Evolutionary conservation across 2,329 filamentous ascomycete genomes (phyloP).

Genomic region (Xylariaceae sp.): DNA sequence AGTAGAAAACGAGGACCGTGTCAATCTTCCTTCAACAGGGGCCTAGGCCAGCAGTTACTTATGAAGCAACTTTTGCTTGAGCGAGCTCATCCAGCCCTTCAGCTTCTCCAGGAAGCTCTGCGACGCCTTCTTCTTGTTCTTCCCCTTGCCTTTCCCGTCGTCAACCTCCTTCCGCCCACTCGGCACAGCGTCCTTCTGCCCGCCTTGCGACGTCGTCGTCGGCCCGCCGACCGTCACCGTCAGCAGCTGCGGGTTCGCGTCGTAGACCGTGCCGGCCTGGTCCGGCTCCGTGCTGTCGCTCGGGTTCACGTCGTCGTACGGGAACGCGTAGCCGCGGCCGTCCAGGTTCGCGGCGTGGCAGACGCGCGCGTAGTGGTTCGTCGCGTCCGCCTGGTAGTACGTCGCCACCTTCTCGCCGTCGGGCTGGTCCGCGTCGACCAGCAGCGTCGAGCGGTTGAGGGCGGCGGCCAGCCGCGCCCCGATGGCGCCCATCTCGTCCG

Average conservation of each 20-base stretch:
- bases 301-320: slow-evolving; percentile 65
- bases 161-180: slow-evolving; percentile 11
- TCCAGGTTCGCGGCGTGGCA: slow-evolving; percentile 58
- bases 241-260: slow-evolving; percentile 49
- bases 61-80: too few species aligned
- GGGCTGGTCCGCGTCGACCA: slow-evolving; percentile 48
- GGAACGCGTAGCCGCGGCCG: slow-evolving; percentile 63
- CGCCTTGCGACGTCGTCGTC: slow-evolving; percentile 1
- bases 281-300: slow-evolving; percentile 42
- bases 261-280: slow-evolving; percentile 59
- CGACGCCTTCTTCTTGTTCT: slow-evolving; percentile 4
- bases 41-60: too few species aligned
- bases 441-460: slow-evolving; percentile 68
- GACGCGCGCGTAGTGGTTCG: slow-evolving; percentile 65
- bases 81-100: background rate
- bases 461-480: slow-evolving; percentile 71
- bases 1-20: too few species aligned
- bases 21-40: too few species aligned
- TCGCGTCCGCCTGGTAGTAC: slow-evolving; percentile 52
- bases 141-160: slow-evolving; percentile 16
- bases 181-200: background rate
- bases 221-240: slow-evolving; percentile 47
- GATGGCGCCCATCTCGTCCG: slow-evolving; percentile 53
- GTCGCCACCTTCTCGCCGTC: slow-evolving; percentile 40
- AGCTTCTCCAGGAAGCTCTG: background rate